Base-by-base conservation (phyloP, 2,329 filamentous ascomycete species). In the Davidsoniella virescens region DNA sequence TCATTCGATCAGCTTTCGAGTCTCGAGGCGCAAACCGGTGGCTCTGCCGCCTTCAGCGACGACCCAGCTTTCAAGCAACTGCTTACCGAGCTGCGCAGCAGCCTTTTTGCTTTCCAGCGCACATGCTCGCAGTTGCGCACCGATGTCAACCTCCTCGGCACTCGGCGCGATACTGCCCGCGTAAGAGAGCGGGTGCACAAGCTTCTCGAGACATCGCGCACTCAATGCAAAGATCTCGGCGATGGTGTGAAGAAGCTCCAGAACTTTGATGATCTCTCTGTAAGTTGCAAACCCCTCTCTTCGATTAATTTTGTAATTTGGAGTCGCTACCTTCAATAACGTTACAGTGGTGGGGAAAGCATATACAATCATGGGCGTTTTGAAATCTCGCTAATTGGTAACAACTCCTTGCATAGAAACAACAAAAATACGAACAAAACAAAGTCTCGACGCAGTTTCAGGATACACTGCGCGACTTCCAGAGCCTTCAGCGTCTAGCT, bases 361-460 rank as follows among this genome's bases (percentile, higher is more conserved):
- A 43, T 20, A 49, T 52, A 50, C 23, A 33, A 33, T 9, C 8
- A 33, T 9, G 2, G 9, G 29, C 29, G 12, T 12, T 12, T 9
- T 4, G 9, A 33, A 33, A 10, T 12, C 40, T 36, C 29, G 29
- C 18, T 26, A 38, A 42, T 16, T 17, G 37, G 25, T 49, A 17
- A 49, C 23, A 3, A 23, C 37, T 39, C 45, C 29, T 33, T 29
- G 23, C 17, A 59, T 54, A 94, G 87, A 86, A 90, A 54, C 84
- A 87, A 50, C 92, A 98, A 70, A 93, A 90, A 66, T 96, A 94
- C 70, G 92, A 87, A 18, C 90, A 95, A 61, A 85, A 90, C 58
- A 96, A 96, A 64, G 75, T 98, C 33, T 90, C 87, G 55, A 84
- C 86, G 61, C 88, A 96, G 63, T 95, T 96, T 70, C 84, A 88